phyloP scores from a whole-genome alignment of 1,284 basidiomycete genomes.

The Pholiota adiposa region DNA sequence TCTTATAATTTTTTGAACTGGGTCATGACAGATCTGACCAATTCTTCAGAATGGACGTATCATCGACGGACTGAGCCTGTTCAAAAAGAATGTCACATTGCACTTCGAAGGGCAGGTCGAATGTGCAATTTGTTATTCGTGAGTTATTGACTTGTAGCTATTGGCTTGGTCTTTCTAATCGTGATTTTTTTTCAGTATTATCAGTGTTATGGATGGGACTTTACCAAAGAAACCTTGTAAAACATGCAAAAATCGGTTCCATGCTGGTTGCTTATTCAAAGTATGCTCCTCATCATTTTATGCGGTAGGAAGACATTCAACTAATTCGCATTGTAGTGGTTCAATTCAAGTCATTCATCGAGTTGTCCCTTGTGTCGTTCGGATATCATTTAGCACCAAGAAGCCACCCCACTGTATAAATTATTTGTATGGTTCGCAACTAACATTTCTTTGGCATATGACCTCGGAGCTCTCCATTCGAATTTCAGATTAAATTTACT shows the following conservation, averaged over 20 bases:
- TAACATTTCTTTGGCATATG: too few species aligned
- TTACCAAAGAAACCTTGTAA: conserved; percentile 93
- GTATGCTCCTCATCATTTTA: conserved; percentile 37
- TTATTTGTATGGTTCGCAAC: too few species aligned
- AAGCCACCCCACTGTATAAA: too few species aligned
- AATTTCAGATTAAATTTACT: too few species aligned
- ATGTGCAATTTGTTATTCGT: conserved; percentile 96
- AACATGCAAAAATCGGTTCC: conserved; percentile 96
- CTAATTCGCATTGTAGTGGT: conserved; percentile 66
- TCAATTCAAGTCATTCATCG: conserved; percentile 87
- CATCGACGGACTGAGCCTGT: conserved; percentile 88
- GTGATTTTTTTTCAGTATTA: conserved; percentile 64
- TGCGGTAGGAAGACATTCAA: conserved; percentile 1
- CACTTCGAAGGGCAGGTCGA: conserved; percentile 95
- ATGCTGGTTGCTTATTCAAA: conserved; percentile 91
- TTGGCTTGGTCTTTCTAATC: neutral
- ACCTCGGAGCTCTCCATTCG: too few species aligned
- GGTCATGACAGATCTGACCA: neutral
- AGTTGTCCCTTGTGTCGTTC: conserved; percentile 92
- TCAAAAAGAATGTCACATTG: conserved; percentile 91
- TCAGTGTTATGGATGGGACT: conserved; percentile 88
- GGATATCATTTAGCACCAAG: conserved; percentile 57
- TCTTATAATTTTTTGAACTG: neutral
- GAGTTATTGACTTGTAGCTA: conserved; percentile 33
- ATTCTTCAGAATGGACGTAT: conserved; percentile 82